Conservation (phyloP, 495 filamentous ascomycete species). For the Letharia lupina region DNA sequence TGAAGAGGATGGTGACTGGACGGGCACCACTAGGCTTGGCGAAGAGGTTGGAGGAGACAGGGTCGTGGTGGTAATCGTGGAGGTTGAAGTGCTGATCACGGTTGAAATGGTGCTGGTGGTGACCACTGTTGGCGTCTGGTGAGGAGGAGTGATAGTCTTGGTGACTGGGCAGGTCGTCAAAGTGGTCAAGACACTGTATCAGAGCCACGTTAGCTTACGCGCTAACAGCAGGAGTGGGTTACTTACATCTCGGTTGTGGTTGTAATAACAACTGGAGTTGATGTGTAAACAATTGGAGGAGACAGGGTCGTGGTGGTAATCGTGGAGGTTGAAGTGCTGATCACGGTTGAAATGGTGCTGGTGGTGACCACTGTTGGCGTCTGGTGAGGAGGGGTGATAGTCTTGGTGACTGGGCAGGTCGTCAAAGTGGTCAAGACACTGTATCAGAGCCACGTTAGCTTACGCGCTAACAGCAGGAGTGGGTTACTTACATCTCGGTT, state of each 20-base stretch:
- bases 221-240: background rate
- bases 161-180: constrained; percentile 41
- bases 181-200: constrained; percentile 29
- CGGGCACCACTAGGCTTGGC: constrained; percentile 20
- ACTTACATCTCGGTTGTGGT: constrained; percentile 5
- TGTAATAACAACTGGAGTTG: background rate
- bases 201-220: background rate
- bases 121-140: constrained; percentile 27
- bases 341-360: constrained; percentile 33
- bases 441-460: background rate
- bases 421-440: constrained; percentile 35
- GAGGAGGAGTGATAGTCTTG: constrained; percentile 32
- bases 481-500: background rate
- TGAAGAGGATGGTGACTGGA: constrained; percentile 18
- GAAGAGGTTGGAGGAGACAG: constrained; percentile 5
- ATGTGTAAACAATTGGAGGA: constrained; percentile 4
- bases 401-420: constrained; percentile 37
- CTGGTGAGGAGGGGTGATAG: constrained; percentile 32
- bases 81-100: constrained; percentile 33
- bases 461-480: background rate
- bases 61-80: constrained; percentile 32
- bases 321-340: constrained; percentile 35
- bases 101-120: constrained; percentile 31
- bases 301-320: constrained; percentile 28
- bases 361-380: constrained; percentile 24